Conservation (phyloP, 192 early-diverging fungal genomes). For the Rhizophagus prolifer region DNA sequence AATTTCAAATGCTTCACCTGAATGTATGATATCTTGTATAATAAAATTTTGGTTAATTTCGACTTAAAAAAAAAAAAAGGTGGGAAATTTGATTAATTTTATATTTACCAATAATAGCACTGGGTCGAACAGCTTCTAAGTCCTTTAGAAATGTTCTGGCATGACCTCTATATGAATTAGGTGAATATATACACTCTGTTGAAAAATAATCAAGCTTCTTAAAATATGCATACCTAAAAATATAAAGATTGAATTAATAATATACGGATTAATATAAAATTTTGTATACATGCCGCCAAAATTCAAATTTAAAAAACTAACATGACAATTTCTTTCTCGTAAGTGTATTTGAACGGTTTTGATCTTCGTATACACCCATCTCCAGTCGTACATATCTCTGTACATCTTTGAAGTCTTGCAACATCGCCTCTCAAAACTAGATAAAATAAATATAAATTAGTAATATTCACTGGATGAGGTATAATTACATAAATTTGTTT, state of each 20-base stretch:
- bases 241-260: not conserved
- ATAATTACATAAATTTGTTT: no score
- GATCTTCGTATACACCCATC: slow-evolving; percentile 79
- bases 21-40: slow-evolving; percentile 84
- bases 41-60: not conserved
- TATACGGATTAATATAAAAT: not conserved
- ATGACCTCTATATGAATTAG: slow-evolving; percentile 95
- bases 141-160: slow-evolving; percentile 95
- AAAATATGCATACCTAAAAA: slow-evolving; percentile 81
- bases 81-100: not conserved
- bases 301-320: not conserved
- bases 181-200: slow-evolving; percentile 97
- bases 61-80: slow-evolving; percentile 16
- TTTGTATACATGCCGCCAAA: not conserved
- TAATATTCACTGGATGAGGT: no score
- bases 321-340: slow-evolving; percentile 99
- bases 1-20: slow-evolving; percentile 85
- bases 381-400: slow-evolving; percentile 81
- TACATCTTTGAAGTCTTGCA: slow-evolving; percentile 88
- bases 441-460: not conserved
- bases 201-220: slow-evolving; percentile 97
- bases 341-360: slow-evolving; percentile 98
- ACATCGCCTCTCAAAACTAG: slow-evolving; percentile 92
- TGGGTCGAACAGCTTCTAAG: slow-evolving; percentile 85
- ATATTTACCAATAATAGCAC: slow-evolving; percentile 75